Percentiles rank a stretch among this genome's conserved stretches.
phyloP scores from a whole-genome alignment of 2,329 filamentous ascomycete genomes.

The Aspergillus hiratsukae region DNA sequence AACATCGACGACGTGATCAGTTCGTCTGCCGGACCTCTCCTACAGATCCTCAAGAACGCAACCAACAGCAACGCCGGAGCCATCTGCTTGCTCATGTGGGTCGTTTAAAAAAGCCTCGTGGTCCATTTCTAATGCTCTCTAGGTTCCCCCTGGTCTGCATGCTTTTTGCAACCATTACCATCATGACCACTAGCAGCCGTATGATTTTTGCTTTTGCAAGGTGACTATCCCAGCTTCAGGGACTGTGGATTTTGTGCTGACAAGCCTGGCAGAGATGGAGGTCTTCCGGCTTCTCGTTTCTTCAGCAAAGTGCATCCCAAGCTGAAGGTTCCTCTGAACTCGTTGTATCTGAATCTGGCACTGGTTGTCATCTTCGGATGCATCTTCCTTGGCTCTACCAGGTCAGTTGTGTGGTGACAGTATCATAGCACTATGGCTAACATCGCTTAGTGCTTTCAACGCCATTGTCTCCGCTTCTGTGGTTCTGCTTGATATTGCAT shows the following conservation, averaged over 20 bases:
- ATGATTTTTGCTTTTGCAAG: constrained; percentile 34
- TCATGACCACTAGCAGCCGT: constrained; percentile 34
- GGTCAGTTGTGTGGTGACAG: constrained; percentile 24
- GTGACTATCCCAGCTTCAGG: constrained; percentile 8
- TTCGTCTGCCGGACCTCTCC: constrained; percentile 54
- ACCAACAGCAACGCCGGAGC: constrained; percentile 59
- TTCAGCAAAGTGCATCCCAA: constrained; percentile 59
- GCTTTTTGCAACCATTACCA: constrained; percentile 29
- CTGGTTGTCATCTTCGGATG: constrained; percentile 65
- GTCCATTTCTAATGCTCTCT: neutral
- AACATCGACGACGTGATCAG: constrained; percentile 54
- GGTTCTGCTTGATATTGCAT: constrained; percentile 66
- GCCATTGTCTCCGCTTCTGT: constrained; percentile 68
- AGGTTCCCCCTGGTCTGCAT: constrained; percentile 29
- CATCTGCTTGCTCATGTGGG: constrained; percentile 58
- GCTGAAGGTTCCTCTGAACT: constrained; percentile 63
- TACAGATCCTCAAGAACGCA: constrained; percentile 60
- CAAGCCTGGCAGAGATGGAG: constrained; percentile 51
- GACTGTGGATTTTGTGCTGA: constrained; percentile 1
- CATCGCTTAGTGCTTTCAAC: constrained; percentile 56
- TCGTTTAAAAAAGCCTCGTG: neutral
- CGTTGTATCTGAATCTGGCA: constrained; percentile 56
- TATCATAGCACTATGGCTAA: neutral
- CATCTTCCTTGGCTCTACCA: constrained; percentile 62
- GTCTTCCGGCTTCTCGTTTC: constrained; percentile 57